phyloP scores from a whole-genome alignment of 257 asterid genomes.

The Petunia axillaris region DNA sequence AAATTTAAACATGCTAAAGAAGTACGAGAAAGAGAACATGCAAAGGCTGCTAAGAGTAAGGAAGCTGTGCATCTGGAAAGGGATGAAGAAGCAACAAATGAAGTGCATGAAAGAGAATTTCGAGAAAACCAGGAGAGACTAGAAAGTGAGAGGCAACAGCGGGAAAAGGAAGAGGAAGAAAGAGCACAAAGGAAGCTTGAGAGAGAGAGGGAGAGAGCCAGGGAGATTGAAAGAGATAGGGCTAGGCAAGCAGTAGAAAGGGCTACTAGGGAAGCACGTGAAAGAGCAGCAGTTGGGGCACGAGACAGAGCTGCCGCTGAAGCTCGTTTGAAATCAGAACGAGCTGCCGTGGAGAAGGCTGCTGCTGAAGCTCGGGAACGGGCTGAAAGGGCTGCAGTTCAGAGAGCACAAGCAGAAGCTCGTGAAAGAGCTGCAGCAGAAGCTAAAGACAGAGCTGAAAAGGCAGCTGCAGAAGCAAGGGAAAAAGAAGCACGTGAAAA shows the following conservation, averaged over 20 bases:
- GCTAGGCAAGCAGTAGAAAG: slow-evolving; percentile 88
- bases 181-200: slow-evolving; percentile 77
- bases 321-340: slow-evolving; percentile 73
- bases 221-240: slow-evolving; percentile 75
- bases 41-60: slow-evolving; percentile 76
- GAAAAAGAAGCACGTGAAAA: slow-evolving; percentile 69
- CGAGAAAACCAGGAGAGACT: slow-evolving; percentile 70
- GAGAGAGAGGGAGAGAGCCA: slow-evolving; percentile 69
- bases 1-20: slow-evolving; percentile 96
- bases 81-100: slow-evolving; percentile 54
- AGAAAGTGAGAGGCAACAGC: slow-evolving; percentile 71
- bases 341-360: slow-evolving; percentile 79
- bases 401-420: slow-evolving; percentile 93
- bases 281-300: slow-evolving; percentile 82
- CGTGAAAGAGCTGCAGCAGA: slow-evolving; percentile 96
- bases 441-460: slow-evolving; percentile 86
- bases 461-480: slow-evolving; percentile 85
- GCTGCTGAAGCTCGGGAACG: slow-evolving; percentile 84
- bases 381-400: slow-evolving; percentile 95
- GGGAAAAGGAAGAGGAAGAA: slow-evolving; percentile 74
- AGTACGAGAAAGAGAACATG: slow-evolving; percentile 88
- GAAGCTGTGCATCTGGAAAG: slow-evolving; percentile 57
- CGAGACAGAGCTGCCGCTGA: slow-evolving; percentile 72
- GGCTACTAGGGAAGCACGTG: slow-evolving; percentile 97
- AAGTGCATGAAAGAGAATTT: slow-evolving; percentile 63